These are phyloP conservation scores for Pseudozyma sp. DNA, from an alignment of 1,284 basidiomycete genomes.

Conservation along the genomic window DNA sequence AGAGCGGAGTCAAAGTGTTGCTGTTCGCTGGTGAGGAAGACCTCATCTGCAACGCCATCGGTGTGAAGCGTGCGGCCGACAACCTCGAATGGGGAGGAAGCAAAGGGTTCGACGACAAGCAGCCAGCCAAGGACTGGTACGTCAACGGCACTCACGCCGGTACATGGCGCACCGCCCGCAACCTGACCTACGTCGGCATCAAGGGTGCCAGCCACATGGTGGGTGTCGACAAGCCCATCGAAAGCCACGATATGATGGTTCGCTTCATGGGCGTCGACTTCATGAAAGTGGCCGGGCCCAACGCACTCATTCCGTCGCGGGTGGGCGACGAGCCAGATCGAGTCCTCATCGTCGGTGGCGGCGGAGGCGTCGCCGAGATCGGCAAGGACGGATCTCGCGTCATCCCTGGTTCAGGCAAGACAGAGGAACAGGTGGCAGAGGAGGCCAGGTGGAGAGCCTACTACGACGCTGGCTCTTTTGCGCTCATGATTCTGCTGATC, in stretches of 20 bases:
- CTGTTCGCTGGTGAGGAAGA: conserved; percentile 96
- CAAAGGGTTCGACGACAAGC: conserved; percentile 73
- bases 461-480: conserved; percentile 84
- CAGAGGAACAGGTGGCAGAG: conserved; percentile 64
- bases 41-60: conserved; percentile 91
- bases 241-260: conserved; percentile 94
- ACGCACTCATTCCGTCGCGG: conserved; percentile 78
- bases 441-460: conserved; percentile 61
- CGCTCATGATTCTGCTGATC: conserved; percentile 82
- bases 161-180: conserved; percentile 87
- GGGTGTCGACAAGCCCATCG: conserved; percentile 87
- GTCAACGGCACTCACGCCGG: conserved; percentile 84
- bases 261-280: conserved; percentile 76
- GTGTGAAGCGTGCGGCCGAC: conserved; percentile 86
- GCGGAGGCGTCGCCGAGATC: conserved; percentile 29
- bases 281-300: conserved; percentile 78
- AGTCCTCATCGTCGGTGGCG: conserved; percentile 54
- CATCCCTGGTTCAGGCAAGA: conserved; percentile 71
- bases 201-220: conserved; percentile 75
- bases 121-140: conserved; percentile 75
- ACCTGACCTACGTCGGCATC: conserved; percentile 91
- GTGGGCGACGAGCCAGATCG: conserved; percentile 77
- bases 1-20: conserved; percentile 80
- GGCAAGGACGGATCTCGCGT: conserved; percentile 59
- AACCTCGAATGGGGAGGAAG: conserved; percentile 85